Evolutionary conservation across 257 asterid species (phyloP).

Genomic region (Solanum gracilifrons): DNA sequence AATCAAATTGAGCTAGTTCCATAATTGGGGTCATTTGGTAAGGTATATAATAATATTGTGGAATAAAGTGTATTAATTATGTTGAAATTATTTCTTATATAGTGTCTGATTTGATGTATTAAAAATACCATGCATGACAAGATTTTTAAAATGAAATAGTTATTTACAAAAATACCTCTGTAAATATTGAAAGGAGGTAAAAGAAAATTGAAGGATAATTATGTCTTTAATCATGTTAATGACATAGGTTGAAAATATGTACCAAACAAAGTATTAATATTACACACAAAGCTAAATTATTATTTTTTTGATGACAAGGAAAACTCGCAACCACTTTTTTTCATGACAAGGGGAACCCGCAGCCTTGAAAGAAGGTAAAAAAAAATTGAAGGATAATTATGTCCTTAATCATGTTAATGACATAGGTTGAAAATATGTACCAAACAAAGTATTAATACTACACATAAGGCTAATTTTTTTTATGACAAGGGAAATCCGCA

Average conservation of each 20-base stretch:
- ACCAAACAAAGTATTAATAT: background rate
- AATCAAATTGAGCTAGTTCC: background rate
- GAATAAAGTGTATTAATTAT: background rate
- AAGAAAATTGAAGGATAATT: background rate
- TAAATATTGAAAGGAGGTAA: too few species aligned
- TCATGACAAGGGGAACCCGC: too few species aligned
- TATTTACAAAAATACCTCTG: background rate
- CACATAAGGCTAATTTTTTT: too few species aligned
- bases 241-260: too few species aligned
- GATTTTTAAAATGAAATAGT: background rate
- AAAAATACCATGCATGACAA: background rate
- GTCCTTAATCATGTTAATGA: too few species aligned
- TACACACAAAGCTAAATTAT: too few species aligned
- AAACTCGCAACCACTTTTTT: too few species aligned
- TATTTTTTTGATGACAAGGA: too few species aligned
- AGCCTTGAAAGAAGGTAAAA: too few species aligned
- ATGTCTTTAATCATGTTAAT: too few species aligned
- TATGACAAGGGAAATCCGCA: too few species aligned
- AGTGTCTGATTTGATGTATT: accelerated
- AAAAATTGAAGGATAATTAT: background rate
- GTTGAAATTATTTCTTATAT: background rate
- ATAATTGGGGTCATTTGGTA: background rate
- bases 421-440: too few species aligned
- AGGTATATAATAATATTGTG: background rate
- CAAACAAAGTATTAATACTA: background rate